A percentile compares a stretch with the other conserved stretches of the same genome.
Conservation (phyloP, 352 stramenopile genomes). For the Phytopythium delawarense region DNA sequence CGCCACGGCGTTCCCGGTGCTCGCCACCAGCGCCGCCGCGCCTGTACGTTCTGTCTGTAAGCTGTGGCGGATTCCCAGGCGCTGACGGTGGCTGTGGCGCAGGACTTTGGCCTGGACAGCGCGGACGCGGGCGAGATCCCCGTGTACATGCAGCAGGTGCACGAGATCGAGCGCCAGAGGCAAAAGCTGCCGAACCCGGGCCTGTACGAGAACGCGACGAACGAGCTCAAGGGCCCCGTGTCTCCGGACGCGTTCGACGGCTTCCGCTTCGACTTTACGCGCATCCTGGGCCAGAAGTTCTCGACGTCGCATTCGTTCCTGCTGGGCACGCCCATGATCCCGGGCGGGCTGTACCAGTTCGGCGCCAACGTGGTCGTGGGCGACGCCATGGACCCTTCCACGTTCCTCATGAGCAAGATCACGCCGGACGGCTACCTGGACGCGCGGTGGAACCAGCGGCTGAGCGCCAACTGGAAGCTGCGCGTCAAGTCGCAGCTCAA, state of each 20-base stretch:
- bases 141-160: slow-evolving; percentile 81
- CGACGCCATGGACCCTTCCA: slow-evolving; percentile 74
- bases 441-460: slow-evolving; percentile 78
- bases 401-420: slow-evolving; percentile 85
- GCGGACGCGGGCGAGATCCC: slow-evolving; percentile 40
- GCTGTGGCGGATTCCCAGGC: background rate
- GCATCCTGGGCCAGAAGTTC: slow-evolving; percentile 75
- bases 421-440: slow-evolving; percentile 82
- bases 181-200: slow-evolving; percentile 70
- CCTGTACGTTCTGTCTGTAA: slow-evolving; percentile 28
- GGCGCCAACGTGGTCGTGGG: slow-evolving; percentile 77
- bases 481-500: slow-evolving; percentile 84
- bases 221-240: slow-evolving; percentile 79
- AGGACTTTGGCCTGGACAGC: slow-evolving; percentile 9
- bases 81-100: background rate
- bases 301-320: slow-evolving; percentile 83
- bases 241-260: slow-evolving; percentile 81
- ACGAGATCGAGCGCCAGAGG: slow-evolving; percentile 76
- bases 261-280: slow-evolving; percentile 86
- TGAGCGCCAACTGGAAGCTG: slow-evolving; percentile 79
- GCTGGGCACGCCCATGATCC: slow-evolving; percentile 80
- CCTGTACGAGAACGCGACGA: slow-evolving; percentile 81
- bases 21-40: slow-evolving; percentile 54
- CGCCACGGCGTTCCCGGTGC: slow-evolving; percentile 36
- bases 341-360: slow-evolving; percentile 82